Percentiles rank a stretch among this genome's conserved stretches.
Evolutionary conservation across 495 filamentous ascomycete genomes (phyloP).

Genomic region (Neurospora sp.): DNA sequence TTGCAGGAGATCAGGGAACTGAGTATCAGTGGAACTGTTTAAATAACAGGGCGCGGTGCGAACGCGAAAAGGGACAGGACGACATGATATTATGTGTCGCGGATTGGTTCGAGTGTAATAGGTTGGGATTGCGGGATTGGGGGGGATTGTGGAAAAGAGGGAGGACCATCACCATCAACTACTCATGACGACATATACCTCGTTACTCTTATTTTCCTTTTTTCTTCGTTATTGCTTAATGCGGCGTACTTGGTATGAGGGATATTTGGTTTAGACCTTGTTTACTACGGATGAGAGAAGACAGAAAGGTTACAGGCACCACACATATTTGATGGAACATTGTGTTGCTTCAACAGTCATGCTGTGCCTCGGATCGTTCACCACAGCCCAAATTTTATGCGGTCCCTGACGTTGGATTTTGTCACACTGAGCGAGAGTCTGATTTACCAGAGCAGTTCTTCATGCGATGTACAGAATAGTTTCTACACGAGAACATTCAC

Average conservation of each 20-base stretch:
- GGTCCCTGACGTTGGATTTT: background rate
- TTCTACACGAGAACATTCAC: background rate
- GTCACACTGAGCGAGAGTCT: background rate
- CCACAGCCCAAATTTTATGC: background rate
- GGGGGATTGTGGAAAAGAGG: background rate
- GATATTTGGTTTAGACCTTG: background rate
- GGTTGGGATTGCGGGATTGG: background rate
- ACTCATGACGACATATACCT: background rate
- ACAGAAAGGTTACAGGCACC: background rate
- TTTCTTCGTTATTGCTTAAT: background rate
- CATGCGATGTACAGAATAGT: background rate
- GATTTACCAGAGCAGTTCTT: background rate
- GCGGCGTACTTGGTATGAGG: slow-evolving; percentile 7
- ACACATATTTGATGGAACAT: background rate
- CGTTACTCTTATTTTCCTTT: background rate
- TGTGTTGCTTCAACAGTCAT: background rate
- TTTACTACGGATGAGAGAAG: background rate
- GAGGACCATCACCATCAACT: background rate
- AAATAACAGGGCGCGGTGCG: background rate
- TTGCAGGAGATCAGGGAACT: slow-evolving; percentile 93
- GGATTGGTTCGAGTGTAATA: background rate
- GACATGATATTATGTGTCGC: background rate
- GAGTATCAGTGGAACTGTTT: slow-evolving; percentile 68
- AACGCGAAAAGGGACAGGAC: background rate
- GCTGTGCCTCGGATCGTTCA: background rate